Conservation (phyloP, 1,139 yeast species). For the Zygoascus sp. region DNA sequence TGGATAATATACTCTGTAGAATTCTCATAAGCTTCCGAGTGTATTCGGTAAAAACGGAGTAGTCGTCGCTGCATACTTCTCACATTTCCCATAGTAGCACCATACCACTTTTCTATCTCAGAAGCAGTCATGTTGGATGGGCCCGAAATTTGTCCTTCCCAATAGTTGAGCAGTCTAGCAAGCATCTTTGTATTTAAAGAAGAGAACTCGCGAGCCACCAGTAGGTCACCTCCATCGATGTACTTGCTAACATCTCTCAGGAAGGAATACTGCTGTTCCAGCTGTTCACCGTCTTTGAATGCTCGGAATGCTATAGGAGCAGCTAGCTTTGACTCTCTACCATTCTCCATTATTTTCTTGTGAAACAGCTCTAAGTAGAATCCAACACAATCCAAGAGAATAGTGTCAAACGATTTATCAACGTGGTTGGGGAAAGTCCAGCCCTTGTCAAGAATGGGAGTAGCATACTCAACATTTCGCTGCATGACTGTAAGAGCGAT, state of each 20-base stretch:
- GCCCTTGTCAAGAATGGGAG: conserved; percentile 56
- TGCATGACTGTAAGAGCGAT: conserved; percentile 74
- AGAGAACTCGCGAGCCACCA: conserved; percentile 68
- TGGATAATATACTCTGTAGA: conserved; percentile 65
- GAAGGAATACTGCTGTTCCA: conserved; percentile 69
- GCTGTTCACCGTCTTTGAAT: conserved; percentile 86
- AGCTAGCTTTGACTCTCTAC: conserved; percentile 48
- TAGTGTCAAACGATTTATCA: conserved; percentile 65
- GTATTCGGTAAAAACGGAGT: conserved; percentile 66
- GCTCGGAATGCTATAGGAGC: conserved; percentile 51
- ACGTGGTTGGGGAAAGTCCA: conserved; percentile 72
- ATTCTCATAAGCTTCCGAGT: conserved; percentile 72
- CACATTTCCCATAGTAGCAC: conserved; percentile 77
- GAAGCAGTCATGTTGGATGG: conserved; percentile 53
- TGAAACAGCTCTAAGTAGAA: conserved; percentile 69
- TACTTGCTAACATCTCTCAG: conserved; percentile 67
- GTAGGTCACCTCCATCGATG: conserved; percentile 80
- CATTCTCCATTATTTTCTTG: conserved; percentile 72
- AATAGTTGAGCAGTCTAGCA: conserved; percentile 63
- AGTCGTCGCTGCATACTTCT: conserved; percentile 83
- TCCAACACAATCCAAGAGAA: conserved; percentile 68
- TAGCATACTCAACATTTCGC: conserved; percentile 59
- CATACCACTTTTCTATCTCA: conserved; percentile 74
- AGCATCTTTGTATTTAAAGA: conserved; percentile 62
- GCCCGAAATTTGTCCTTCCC: conserved; percentile 64